phyloP scores from a whole-genome alignment of 2,329 filamentous ascomycete genomes.

The Exophiala aquamarina region DNA sequence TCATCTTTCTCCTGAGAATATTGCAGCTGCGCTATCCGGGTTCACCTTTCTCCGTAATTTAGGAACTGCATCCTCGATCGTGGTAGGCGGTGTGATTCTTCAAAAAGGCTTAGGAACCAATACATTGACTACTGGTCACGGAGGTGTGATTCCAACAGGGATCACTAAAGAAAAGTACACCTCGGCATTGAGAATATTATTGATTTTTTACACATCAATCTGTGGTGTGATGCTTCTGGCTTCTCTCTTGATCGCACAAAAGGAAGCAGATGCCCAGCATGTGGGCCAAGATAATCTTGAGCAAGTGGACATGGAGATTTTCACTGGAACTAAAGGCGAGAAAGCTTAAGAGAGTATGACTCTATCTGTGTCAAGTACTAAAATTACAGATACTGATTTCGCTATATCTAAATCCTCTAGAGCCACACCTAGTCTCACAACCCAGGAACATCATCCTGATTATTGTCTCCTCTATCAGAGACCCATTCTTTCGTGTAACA shows the following conservation, averaged over 20 bases:
- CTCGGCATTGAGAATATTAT: background rate
- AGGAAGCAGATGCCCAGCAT: too few relatives aligned
- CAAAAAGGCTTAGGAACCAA: background rate
- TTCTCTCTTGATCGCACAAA: background rate
- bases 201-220: background rate
- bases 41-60: conserved; percentile 62
- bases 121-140: background rate
- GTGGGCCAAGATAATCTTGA: too few relatives aligned
- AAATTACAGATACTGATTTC: too few relatives aligned
- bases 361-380: too few relatives aligned
- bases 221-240: background rate
- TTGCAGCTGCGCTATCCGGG: conserved; percentile 60
- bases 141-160: background rate
- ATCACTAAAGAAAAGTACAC: background rate
- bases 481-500: too few relatives aligned
- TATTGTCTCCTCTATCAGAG: too few relatives aligned
- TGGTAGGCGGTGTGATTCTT: conserved; percentile 55
- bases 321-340: too few relatives aligned
- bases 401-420: too few relatives aligned
- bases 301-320: too few relatives aligned
- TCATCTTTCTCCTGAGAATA: conserved; percentile 46
- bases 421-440: too few relatives aligned
- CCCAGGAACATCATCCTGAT: too few relatives aligned
- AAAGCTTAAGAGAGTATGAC: too few relatives aligned
- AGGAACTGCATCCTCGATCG: conserved; percentile 57